A percentile compares a stretch with the other conserved stretches of the same genome.
Conservation (phyloP, 495 filamentous ascomycete species). For the Margaritispora aquatica region DNA sequence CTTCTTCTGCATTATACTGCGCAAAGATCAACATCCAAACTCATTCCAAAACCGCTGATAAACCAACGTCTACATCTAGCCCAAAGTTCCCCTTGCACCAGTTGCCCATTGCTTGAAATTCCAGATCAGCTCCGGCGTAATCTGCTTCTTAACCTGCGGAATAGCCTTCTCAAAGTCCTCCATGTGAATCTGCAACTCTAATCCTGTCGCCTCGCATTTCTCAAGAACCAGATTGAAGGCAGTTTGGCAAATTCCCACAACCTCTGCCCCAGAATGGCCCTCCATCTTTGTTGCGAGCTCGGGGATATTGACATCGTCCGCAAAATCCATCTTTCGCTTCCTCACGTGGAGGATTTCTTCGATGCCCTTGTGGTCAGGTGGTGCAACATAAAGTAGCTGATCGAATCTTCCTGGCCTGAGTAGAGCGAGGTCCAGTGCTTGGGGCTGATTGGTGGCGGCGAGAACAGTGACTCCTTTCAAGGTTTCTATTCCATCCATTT, state of each 20-base stretch:
- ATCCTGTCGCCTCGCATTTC: conserved; percentile 39
- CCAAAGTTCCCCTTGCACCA: conserved; percentile 16
- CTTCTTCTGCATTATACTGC: too few species aligned
- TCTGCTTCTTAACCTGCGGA: conserved; percentile 55
- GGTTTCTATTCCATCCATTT: conserved; percentile 93
- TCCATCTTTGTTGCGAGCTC: conserved; percentile 64
- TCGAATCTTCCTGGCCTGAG: conserved; percentile 86
- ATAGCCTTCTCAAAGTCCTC: conserved; percentile 61
- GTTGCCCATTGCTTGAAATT: conserved; percentile 64
- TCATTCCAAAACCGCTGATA: neutral
- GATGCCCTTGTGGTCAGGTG: conserved; percentile 70
- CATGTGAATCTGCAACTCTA: conserved; percentile 47
- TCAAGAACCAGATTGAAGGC: conserved; percentile 56
- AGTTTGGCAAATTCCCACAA: conserved; percentile 71
- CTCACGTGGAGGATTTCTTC: conserved; percentile 70
- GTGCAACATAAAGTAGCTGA: conserved; percentile 82
- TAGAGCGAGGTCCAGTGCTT: conserved; percentile 79
- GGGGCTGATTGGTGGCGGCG: conserved; percentile 92
- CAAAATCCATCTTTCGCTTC: conserved; percentile 51
- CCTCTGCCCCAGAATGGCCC: conserved; percentile 84
- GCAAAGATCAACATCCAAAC: too few species aligned
- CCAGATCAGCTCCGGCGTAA: conserved; percentile 57
- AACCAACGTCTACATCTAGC: neutral
- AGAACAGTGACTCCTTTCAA: conserved; percentile 80
- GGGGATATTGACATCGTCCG: conserved; percentile 58